phyloP scores from a whole-genome alignment of 1,284 basidiomycete genomes.

The Apiotrichum laibachii region DNA sequence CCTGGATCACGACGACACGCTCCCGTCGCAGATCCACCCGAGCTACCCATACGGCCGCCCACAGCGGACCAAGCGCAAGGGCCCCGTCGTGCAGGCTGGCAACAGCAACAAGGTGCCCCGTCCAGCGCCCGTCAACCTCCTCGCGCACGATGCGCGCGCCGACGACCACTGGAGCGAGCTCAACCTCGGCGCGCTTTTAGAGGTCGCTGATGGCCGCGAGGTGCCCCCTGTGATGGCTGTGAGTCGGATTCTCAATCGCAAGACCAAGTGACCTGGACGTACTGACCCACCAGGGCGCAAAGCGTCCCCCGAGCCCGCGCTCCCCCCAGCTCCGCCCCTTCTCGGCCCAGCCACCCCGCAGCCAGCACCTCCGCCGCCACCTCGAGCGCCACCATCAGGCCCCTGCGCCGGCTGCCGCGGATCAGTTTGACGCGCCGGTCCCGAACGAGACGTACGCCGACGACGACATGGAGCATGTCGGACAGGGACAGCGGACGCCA shows the following conservation, averaged over 20 bases:
- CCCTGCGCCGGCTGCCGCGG: conserved; percentile 23
- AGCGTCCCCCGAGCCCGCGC: conserved; percentile 45
- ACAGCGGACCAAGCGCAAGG: background rate
- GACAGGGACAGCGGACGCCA: background rate
- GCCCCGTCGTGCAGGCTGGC: too few relatives aligned
- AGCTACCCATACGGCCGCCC: conserved; percentile 43
- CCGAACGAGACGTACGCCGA: conserved; percentile 46
- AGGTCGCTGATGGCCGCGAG: conserved; percentile 36
- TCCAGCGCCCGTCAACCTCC: conserved; percentile 14
- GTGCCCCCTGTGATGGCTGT: conserved; percentile 50
- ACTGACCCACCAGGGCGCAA: conserved; percentile 37
- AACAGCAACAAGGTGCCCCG: background rate
- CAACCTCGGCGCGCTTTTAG: conserved; percentile 32
- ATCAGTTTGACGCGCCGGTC: conserved; percentile 47
- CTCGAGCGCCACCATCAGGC: conserved; percentile 35
- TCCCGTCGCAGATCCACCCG: conserved; percentile 43
- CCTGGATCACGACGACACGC: conserved; percentile 43
- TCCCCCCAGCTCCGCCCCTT: conserved; percentile 41
- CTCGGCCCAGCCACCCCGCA: conserved; percentile 29
- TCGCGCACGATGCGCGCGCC: conserved; percentile 2
- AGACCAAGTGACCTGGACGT: too few relatives aligned
- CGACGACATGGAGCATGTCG: conserved; percentile 21
- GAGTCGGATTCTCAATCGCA: conserved; percentile 15
- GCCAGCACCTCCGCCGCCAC: conserved; percentile 36
- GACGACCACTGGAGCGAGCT: conserved; percentile 37